A percentile compares a stretch with the other conserved stretches of the same genome.
These are phyloP conservation scores for Salix dunnii DNA, from an alignment of 345 rosid genomes.

Conservation along the genomic window DNA sequence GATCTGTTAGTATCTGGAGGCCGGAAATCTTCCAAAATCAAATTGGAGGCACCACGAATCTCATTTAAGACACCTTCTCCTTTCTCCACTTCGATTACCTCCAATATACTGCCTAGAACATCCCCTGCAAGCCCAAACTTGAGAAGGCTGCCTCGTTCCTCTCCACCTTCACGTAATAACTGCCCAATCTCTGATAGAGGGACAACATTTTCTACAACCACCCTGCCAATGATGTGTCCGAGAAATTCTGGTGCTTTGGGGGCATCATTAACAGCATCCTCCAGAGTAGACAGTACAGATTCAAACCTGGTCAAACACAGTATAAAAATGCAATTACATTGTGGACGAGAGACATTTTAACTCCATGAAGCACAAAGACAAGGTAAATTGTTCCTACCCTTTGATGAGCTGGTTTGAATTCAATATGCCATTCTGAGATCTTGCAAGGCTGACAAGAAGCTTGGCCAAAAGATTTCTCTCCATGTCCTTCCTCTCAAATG, in stretches of 20 bases:
- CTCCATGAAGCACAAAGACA: neutral
- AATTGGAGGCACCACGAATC: constrained; percentile 47
- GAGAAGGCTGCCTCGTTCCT: constrained; percentile 54
- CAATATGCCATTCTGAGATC: constrained; percentile 45
- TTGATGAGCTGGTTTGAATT: constrained; percentile 48
- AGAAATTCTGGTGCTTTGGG: constrained; percentile 89
- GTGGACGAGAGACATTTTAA: neutral
- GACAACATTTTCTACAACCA: constrained; percentile 45
- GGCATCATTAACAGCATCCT: constrained; percentile 89
- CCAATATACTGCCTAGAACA: constrained; percentile 72
- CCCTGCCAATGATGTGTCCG: constrained; percentile 59
- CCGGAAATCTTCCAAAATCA: constrained; percentile 65
- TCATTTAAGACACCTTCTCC: constrained; percentile 56
- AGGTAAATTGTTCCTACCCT: constrained; percentile 52
- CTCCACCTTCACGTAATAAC: constrained; percentile 66
- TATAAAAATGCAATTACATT: neutral
- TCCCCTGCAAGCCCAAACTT: constrained; percentile 78
- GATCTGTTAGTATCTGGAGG: constrained; percentile 55
- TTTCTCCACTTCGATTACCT: constrained; percentile 48
- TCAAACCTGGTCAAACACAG: constrained; percentile 51
- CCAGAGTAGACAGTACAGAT: constrained; percentile 60
- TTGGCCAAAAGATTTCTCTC: constrained; percentile 79
- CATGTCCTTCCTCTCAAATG: constrained; percentile 87
- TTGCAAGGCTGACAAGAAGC: constrained; percentile 70
- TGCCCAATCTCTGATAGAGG: constrained; percentile 53